Base-by-base conservation (phyloP, 2,329 filamentous ascomycete species). In the Colletotrichum sojae region DNA sequence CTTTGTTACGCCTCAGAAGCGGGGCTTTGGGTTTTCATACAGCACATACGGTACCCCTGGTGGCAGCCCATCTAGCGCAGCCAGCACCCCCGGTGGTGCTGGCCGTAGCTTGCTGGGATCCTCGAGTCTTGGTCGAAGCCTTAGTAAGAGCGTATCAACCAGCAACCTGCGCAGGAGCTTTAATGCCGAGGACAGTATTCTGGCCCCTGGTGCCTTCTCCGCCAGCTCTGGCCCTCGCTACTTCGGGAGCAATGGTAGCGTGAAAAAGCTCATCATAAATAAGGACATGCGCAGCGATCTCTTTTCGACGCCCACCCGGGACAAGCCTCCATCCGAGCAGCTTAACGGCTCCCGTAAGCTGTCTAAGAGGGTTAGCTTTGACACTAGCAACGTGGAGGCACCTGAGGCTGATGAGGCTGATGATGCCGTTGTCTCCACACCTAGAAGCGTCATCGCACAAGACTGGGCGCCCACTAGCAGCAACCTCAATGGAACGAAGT, bases 251-350 rank as follows among this genome's bases (percentile, higher is more conserved):
- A 87, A 87, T 56, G 89, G 89, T 52, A 93, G 88, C 77, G 89
- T 97, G 74, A 98, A 98, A 84, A 95, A 94, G 79, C 88, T 99
- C 65, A 92, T 95, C 61, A 98, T 99, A 78, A 97, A 98, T 81
- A 91, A 94, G 71, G 92, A 91, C 73, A 86, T 99, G 77, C 89
- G 93, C 62, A 94, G 88, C 67, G 92, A 94, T 74, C 83, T 91
- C 16, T 92, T 91, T 77, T 86, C 85, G 2, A 88, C 89, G 1
- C 88, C 89, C 0, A 85, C 83, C 62, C 89, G 86, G 76, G 85
- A 87, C 43, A 86, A 84, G 74, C 75, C 79, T 16, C 71, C 76
- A 2, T 73, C 77, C 20, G 86, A 86, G 15, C 74, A 80, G 51
- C 67, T 78, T 54, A 79, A 85, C 71, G 78, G 83, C 71, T 77